Conservation (phyloP, 176 grass and related monocot genomes). For the Puccinellia tenuiflora region DNA sequence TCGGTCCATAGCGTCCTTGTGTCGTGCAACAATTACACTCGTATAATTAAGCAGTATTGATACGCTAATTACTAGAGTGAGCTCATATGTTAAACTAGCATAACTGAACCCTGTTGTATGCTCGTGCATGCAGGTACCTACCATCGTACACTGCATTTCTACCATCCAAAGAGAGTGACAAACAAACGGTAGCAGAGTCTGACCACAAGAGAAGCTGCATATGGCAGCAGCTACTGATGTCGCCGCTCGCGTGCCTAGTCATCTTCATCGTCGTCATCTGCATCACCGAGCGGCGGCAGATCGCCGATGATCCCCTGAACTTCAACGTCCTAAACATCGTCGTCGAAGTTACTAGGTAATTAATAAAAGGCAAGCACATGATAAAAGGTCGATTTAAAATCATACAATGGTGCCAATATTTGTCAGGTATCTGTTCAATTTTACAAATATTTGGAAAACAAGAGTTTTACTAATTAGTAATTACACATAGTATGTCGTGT, state of each 20-base stretch:
- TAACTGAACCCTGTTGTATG: background rate
- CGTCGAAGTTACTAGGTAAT: slow-evolving; percentile 56
- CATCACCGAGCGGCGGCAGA: slow-evolving; percentile 55
- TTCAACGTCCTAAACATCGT: slow-evolving; percentile 60
- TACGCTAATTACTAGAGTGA: background rate
- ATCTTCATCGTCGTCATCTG: slow-evolving; percentile 56
- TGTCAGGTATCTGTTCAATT: background rate
- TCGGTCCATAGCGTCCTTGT: background rate
- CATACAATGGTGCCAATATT: background rate
- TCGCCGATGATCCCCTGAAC: slow-evolving; percentile 55
- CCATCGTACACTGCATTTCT: slow-evolving; percentile 60
- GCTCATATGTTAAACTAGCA: background rate
- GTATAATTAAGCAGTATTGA: background rate
- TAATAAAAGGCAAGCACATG: background rate
- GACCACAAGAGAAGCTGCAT: slow-evolving; percentile 2
- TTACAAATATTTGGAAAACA: background rate
- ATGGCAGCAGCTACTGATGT: slow-evolving; percentile 42
- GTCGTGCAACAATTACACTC: background rate
- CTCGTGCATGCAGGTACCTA: slow-evolving; percentile 42
- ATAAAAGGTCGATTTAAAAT: background rate
- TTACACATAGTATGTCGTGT: background rate
- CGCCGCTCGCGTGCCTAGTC: slow-evolving; percentile 43
- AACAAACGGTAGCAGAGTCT: background rate
- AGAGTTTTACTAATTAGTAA: background rate
- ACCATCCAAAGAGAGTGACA: background rate